Evolutionary conservation across 108 stramenopile genomes (phyloP).

Genomic region (Epithemia pelagica): DNA sequence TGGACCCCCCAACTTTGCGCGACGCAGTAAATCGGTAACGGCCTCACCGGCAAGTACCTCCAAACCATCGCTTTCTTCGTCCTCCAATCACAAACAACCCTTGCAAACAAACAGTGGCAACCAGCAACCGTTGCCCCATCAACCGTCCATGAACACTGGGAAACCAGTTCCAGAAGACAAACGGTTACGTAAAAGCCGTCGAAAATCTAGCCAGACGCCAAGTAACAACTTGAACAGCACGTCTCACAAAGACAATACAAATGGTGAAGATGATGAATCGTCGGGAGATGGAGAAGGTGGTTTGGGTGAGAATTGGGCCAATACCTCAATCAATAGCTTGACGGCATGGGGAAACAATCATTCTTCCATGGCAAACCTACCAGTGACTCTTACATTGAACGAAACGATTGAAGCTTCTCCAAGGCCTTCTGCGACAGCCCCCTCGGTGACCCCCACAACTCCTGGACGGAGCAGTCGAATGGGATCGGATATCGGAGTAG

Average conservation of each 20-base stretch:
- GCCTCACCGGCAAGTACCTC: neutral
- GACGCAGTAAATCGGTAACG: neutral
- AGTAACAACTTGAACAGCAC: neutral
- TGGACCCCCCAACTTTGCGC: neutral
- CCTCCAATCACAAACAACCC: too few relatives aligned
- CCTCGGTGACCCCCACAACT: neutral
- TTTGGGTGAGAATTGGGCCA: neutral
- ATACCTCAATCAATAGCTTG: neutral
- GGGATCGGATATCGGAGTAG: neutral
- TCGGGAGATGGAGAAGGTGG: neutral
- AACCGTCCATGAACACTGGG: neutral
- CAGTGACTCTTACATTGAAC: neutral
- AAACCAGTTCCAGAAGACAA: neutral
- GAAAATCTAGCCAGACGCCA: neutral
- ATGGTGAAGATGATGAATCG: neutral
- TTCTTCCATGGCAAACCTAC: neutral
- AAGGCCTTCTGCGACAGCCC: neutral
- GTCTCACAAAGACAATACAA: neutral
- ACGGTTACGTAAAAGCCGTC: neutral
- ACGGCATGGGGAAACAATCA: neutral
- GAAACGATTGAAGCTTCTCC: neutral
- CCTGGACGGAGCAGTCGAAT: neutral
- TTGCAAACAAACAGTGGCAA: neutral
- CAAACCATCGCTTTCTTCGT: too few relatives aligned
- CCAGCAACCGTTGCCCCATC: neutral